These are phyloP conservation scores for Myxozyma neglecta DNA, from an alignment of 805 yeast species.

Conservation along the genomic window DNA sequence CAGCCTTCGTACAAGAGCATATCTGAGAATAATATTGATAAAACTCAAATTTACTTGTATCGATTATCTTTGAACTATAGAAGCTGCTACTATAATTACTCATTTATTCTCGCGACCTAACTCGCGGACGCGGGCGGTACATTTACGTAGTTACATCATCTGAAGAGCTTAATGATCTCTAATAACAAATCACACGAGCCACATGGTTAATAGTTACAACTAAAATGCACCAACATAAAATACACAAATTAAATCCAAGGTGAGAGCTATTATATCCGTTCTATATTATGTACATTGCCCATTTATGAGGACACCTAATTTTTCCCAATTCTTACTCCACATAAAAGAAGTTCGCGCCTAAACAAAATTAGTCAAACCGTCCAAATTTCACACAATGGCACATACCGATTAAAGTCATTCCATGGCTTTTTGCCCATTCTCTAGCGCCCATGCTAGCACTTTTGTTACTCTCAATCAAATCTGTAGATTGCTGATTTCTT, in stretches of 20 bases:
- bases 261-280: not conserved
- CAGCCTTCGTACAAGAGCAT: not conserved
- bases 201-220: not conserved
- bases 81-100: too few relatives aligned
- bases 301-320: not conserved
- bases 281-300: not conserved
- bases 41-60: too few relatives aligned
- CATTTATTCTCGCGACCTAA: too few relatives aligned
- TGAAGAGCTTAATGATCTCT: too few relatives aligned
- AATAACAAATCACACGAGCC: too few relatives aligned
- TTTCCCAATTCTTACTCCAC: not conserved
- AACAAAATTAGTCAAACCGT: not conserved
- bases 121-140: too few relatives aligned
- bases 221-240: not conserved
- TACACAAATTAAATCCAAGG: not conserved
- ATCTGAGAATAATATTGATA: too few relatives aligned
- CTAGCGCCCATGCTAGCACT: constrained; percentile 10
- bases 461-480: not conserved
- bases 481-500: not conserved
- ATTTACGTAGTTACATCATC: too few relatives aligned
- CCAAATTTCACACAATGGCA: not conserved
- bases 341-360: constrained; percentile 22
- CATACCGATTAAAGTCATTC: constrained; percentile 14
- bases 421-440: constrained; percentile 21
- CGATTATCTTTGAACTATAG: too few relatives aligned